Evolutionary conservation across 352 stramenopile genomes (phyloP), one percentile per base, ranked within the genome.

Genomic region (Pythium volutum): DNA sequence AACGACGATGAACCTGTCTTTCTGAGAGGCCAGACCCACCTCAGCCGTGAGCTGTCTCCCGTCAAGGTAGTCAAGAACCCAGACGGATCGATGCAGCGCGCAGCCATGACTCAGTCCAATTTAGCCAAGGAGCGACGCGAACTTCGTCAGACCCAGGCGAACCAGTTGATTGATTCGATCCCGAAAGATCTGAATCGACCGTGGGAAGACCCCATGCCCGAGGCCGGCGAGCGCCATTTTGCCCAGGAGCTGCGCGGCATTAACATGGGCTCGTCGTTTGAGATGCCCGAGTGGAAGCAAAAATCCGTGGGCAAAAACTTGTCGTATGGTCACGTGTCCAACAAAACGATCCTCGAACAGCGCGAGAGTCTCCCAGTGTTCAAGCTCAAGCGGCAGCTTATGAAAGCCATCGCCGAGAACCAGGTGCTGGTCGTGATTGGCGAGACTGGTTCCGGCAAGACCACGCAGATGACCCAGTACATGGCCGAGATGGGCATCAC

Each of bases 381-480:
- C 71, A 96, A 91, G 67, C 85, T 99, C n/a, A 99, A 99, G 71
- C 77, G 83, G 2, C 89, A 98, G 72, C 61, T 99, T 10, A 92
- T 98, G 79, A 77, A 97, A 60, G 96, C 96, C 22, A 98, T 99
- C 34, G 74, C 74, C 2, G 82, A 97, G 27, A 99, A 99, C 74
- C 95, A 98, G 66, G 81, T 98, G 3, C 74, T 99, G 8, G 95
- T 99, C 2, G 97, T 99, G 6, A 99, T 99, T 58, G 98, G 98
- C 49, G 98, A 99, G 68, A 99, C 97, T 0, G 98, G 98, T 4
- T 97, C 80, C 1, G 97, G 97, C 36, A 99, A 99, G 72, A 99
- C 97, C 5, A 99, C 97, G 4, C 97, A 99, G 72, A 98, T 99
- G 94, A 99, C 97, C 4, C 98, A 99, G 73, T 99, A 99, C 73